Evolutionary conservation across 2,329 filamentous ascomycete species (phyloP), one percentile per base, ranked within the genome.

Genomic region (Neodidymelliopsis sp.): DNA sequence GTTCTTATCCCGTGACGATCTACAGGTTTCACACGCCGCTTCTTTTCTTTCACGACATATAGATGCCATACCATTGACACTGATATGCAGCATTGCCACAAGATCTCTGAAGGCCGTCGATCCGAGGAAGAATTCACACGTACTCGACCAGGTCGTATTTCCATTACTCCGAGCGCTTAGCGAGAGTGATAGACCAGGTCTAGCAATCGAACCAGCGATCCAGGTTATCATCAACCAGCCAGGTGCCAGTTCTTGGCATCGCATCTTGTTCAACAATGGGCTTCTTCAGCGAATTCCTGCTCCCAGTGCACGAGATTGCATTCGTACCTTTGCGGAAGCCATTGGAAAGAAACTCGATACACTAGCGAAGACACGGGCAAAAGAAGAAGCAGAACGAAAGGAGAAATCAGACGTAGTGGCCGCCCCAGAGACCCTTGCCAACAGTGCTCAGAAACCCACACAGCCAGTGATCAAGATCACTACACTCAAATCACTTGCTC

Each of bases 161-260:
- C 28, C 28, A 3, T 53, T 70, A 6, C 25, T 73, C 7, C 16
- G 54, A 2, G 47, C 57, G 6, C 50, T 73, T 2, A 46, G 44
- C 2, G 55, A 64, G 23, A 63, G 69, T 30, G 71, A 75, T 38
- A 51, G 59, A 11, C 72, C 72, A 9, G 36, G 47, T 2, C 41
- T 74, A 12, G 70, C 67, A 9, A 57, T 51, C 6, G 45, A 66
- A 8, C 46, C 73, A 4, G 59, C 63, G 12, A 45, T 74, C 22
- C 48, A 49, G 6, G 65, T 60, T 2, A 61, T 74, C 18, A 30
- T 72, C 2, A 50, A 69, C 11, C 59, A 56, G n/a, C 69, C 72
- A 5, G 62, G 70, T 12, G 63, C 74, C 25, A 76, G 73, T 56
- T 74, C 76, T 0, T 77, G 75, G 75, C 74, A 77, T 56, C 66